Evolutionary conservation across 163 green algal genomes (phyloP).

Genomic region (Chlamydomonas reinhardtii): DNA sequence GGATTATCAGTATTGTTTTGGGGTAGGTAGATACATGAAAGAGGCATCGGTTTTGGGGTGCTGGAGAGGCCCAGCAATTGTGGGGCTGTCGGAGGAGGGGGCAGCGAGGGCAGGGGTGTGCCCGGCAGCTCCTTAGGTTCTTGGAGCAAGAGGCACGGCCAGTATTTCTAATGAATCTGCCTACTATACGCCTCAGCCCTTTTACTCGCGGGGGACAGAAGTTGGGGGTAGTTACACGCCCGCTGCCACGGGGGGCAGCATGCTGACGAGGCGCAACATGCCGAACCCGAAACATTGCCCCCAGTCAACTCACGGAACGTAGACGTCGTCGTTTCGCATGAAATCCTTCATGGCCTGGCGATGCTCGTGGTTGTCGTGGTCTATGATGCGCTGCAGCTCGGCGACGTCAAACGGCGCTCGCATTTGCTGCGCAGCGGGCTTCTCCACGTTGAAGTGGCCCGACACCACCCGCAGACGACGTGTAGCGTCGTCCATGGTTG

Average conservation of each 20-base stretch:
- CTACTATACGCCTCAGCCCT: too few species aligned
- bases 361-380: constrained; percentile 89
- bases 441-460: constrained; percentile 44
- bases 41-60: too few species aligned
- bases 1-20: too few species aligned
- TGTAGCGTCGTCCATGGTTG: constrained; percentile 34
- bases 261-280: neutral
- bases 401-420: constrained; percentile 23
- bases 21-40: too few species aligned
- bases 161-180: too few species aligned
- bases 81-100: too few species aligned
- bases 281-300: neutral
- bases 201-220: too few species aligned
- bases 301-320: constrained; percentile 76
- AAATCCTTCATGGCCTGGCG: constrained; percentile 84
- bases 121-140: too few species aligned
- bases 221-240: too few species aligned
- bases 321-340: constrained; percentile 73
- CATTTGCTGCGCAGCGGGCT: neutral
- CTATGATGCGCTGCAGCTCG: constrained; percentile 78
- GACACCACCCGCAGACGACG: constrained; percentile 33
- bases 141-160: too few species aligned
- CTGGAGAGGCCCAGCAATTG: too few species aligned
- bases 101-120: too few species aligned
- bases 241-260: neutral